Percentiles rank a stretch among this genome's conserved stretches.
These are phyloP conservation scores for Penicillium sp. DNA, from an alignment of 2,329 filamentous ascomycete genomes.

Conservation along the genomic window DNA sequence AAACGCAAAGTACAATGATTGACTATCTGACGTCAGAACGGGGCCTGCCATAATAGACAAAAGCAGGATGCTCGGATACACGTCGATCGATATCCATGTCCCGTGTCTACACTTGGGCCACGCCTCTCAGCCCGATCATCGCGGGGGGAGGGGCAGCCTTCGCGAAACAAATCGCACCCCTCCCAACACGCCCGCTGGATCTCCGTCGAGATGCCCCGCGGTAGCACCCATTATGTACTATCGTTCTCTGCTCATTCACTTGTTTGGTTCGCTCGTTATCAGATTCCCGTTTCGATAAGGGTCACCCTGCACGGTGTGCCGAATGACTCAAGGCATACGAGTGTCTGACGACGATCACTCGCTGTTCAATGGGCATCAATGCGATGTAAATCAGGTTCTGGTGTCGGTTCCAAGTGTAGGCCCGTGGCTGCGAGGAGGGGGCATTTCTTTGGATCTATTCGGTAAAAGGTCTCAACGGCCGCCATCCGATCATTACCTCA, in stretches of 20 bases:
- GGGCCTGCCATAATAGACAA: background rate
- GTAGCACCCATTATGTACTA: background rate
- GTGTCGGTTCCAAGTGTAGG: background rate
- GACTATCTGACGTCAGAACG: slow-evolving; percentile 10
- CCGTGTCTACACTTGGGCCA: slow-evolving; percentile 6
- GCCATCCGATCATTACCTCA: background rate
- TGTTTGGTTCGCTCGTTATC: slow-evolving; percentile 3
- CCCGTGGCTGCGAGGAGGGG: background rate
- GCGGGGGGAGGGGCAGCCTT: background rate
- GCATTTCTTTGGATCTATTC: background rate
- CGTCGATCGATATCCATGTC: slow-evolving; percentile 6
- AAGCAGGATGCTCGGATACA: slow-evolving; percentile 8
- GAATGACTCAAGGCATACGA: background rate
- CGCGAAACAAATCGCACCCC: background rate
- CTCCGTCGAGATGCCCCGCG: background rate
- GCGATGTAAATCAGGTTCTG: background rate
- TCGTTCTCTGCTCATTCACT: background rate
- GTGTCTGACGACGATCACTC: background rate
- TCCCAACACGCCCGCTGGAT: background rate
- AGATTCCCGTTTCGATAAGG: background rate
- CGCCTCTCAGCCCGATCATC: background rate
- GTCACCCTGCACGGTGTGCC: background rate
- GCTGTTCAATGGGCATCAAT: background rate
- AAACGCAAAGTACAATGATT: background rate
- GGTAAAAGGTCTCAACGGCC: background rate